Evolutionary conservation across 2,329 filamentous ascomycete species (phyloP).

Genomic region (Penicillium janthinellum): DNA sequence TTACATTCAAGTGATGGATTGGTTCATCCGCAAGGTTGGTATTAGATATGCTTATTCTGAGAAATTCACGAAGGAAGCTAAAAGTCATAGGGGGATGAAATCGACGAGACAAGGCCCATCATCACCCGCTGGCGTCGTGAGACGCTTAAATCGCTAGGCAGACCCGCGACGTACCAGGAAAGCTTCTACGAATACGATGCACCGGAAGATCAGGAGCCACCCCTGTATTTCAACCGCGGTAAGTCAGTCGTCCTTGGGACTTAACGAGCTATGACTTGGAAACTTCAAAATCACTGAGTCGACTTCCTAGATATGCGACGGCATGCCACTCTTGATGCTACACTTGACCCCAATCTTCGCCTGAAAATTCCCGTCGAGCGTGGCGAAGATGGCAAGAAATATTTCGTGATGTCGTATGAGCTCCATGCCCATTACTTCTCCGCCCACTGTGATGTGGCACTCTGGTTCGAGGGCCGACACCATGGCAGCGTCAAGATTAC

Average conservation of each 20-base stretch:
- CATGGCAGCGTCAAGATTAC: too few species aligned
- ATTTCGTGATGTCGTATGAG: neutral
- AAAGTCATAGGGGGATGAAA: neutral
- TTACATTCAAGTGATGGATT: neutral
- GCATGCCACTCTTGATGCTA: neutral
- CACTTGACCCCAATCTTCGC: neutral
- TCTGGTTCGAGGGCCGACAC: too few species aligned
- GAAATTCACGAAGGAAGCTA: too few species aligned
- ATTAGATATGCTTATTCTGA: too few species aligned
- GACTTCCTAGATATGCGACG: neutral
- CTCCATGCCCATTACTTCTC: neutral
- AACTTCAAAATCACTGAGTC: too few species aligned
- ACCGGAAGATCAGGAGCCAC: neutral
- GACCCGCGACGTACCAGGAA: too few species aligned
- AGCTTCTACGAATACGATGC: neutral
- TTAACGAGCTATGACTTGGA: too few species aligned
- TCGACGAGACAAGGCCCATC: neutral
- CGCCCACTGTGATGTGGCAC: too few species aligned
- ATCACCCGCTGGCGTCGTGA: neutral
- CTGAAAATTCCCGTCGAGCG: neutral
- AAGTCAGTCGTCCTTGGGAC: neutral
- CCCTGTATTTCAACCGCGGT: neutral
- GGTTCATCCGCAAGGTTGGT: neutral
- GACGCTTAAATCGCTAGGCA: too few species aligned
- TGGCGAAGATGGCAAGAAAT: neutral